phyloP scores from a whole-genome alignment of 2,329 filamentous ascomycete species.

The Cladophialophora chaetospira region DNA sequence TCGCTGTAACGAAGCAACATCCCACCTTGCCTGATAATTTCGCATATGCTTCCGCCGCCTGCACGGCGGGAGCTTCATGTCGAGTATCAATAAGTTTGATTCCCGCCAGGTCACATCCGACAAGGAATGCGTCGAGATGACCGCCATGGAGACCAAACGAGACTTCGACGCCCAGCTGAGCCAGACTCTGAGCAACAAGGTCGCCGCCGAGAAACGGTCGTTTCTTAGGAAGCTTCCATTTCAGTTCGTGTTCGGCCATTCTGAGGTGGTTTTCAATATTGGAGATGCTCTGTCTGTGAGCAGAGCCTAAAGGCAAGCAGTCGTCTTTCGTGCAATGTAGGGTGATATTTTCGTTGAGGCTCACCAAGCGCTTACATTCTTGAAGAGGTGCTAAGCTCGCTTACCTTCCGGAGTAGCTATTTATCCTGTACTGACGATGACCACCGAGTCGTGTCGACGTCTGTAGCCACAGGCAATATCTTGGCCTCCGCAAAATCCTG shows the following conservation, averaged over 20 bases:
- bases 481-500: neutral
- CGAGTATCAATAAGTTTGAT: slow-evolving; percentile 50
- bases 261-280: too few relatives aligned
- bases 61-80: slow-evolving; percentile 52
- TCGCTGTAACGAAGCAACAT: slow-evolving; percentile 52
- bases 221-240: slow-evolving; percentile 36
- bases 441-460: neutral
- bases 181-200: slow-evolving; percentile 49
- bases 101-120: slow-evolving; percentile 45
- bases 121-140: slow-evolving; percentile 52
- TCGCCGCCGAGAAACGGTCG: slow-evolving; percentile 50
- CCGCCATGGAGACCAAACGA: slow-evolving; percentile 53
- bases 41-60: slow-evolving; percentile 51
- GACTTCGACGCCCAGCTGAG: slow-evolving; percentile 46
- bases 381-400: neutral
- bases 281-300: too few relatives aligned
- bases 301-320: too few relatives aligned
- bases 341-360: too few relatives aligned
- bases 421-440: neutral
- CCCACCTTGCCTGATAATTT: slow-evolving; percentile 49
- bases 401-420: neutral
- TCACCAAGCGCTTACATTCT: too few relatives aligned
- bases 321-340: too few relatives aligned
- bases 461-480: neutral
- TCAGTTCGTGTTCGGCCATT: slow-evolving; percentile 18